These are phyloP conservation scores for Phytophthora sansomeana DNA, from an alignment of 352 stramenopile genomes.

Conservation along the genomic window DNA sequence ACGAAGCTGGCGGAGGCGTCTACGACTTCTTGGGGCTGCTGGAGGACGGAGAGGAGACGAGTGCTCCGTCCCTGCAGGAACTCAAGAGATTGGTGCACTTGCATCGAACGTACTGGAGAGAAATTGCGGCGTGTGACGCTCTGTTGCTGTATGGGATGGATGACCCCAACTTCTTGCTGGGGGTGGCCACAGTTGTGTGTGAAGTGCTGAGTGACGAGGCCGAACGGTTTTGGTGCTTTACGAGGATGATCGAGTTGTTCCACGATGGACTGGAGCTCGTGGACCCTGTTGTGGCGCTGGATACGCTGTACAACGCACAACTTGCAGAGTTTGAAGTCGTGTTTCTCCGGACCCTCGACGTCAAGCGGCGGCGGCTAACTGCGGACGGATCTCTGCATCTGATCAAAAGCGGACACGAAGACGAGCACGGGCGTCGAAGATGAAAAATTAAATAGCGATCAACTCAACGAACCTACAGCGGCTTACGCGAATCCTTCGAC, in stretches of 20 bases:
- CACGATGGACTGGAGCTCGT: constrained; percentile 58
- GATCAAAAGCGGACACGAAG: constrained; percentile 29
- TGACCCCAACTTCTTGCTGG: constrained; percentile 43
- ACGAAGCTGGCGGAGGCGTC: constrained; percentile 18
- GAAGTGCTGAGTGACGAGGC: constrained; percentile 46
- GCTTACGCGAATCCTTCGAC: constrained; percentile 42
- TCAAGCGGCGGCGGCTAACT: constrained; percentile 41
- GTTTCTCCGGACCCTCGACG: constrained; percentile 75
- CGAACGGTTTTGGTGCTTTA: constrained; percentile 81
- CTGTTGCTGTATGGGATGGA: constrained; percentile 49
- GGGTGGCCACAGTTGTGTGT: constrained; percentile 47
- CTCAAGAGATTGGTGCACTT: constrained; percentile 44
- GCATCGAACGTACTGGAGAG: constrained; percentile 53
- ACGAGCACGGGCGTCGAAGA: constrained; percentile 30
- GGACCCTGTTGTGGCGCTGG: constrained; percentile 46
- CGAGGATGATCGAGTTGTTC: constrained; percentile 66
- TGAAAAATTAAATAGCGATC: constrained; percentile 10
- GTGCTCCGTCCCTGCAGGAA: constrained; percentile 14
- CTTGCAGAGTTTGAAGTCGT: constrained; percentile 64
- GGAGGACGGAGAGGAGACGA: background rate
- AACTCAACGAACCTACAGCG: background rate
- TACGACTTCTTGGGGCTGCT: constrained; percentile 41
- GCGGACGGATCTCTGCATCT: constrained; percentile 34
- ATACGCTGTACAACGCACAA: constrained; percentile 48
- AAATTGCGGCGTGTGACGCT: constrained; percentile 39